Conservation (phyloP, 2,329 filamentous ascomycete genomes). For the Penicillium janthinellum region DNA sequence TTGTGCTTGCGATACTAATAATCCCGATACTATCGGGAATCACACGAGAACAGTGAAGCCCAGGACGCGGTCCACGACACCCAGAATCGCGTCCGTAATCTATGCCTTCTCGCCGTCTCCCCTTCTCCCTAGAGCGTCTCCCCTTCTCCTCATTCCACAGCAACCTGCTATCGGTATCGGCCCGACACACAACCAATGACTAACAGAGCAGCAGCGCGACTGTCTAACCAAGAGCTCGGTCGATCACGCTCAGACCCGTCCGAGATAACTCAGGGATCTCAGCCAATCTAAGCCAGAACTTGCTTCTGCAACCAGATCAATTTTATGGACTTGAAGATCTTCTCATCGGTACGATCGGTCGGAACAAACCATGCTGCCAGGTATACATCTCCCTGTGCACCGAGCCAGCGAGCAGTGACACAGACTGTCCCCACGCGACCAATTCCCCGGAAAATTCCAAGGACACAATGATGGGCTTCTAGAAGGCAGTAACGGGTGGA, state of each 20-base stretch:
- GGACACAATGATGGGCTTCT: not conserved
- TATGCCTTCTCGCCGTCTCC: slow-evolving; percentile 46
- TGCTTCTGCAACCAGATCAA: not conserved
- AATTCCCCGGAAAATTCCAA: not conserved
- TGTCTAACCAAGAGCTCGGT: slow-evolving; percentile 21
- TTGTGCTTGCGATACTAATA: not conserved
- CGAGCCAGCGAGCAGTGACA: not conserved
- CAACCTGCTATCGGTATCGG: slow-evolving; percentile 35
- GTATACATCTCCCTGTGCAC: not conserved
- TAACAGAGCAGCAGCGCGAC: slow-evolving; percentile 45
- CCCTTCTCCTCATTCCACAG: slow-evolving; percentile 50
- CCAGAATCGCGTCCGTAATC: slow-evolving; percentile 46
- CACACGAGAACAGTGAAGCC: slow-evolving; percentile 50
- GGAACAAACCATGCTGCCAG: too few species aligned
- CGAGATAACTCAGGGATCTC: slow-evolving; percentile 46
- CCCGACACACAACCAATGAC: slow-evolving; percentile 41
- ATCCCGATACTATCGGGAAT: slow-evolving; percentile 6
- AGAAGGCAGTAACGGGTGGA: not conserved
- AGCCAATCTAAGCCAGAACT: not conserved
- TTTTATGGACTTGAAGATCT: not conserved
- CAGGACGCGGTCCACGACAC: slow-evolving; percentile 48
- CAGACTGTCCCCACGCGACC: not conserved
- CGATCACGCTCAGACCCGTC: slow-evolving; percentile 31
- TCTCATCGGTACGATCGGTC: not conserved
- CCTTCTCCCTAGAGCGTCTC: slow-evolving; percentile 51